phyloP scores from a whole-genome alignment of 345 rosid genomes.

The Moricandia arvensis region DNA sequence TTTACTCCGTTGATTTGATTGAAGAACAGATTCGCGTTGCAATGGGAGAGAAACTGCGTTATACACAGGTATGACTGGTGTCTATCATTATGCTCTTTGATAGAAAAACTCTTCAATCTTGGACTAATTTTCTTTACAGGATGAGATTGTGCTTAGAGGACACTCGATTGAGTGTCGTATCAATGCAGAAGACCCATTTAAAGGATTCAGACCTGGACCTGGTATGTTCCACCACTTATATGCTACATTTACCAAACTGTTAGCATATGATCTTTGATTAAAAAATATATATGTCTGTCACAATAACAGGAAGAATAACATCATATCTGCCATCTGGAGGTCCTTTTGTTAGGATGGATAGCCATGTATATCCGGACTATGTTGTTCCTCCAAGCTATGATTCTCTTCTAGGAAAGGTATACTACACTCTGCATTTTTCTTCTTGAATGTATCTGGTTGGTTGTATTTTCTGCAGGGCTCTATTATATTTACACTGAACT shows the following conservation, averaged over 20 bases:
- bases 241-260: neutral
- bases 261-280: conserved; percentile 5
- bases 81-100: neutral
- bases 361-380: conserved; percentile 95
- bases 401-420: conserved; percentile 96
- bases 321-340: conserved; percentile 98
- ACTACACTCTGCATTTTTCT: conserved; percentile 23
- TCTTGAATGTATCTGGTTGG: conserved; percentile 20
- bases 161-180: conserved; percentile 99
- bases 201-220: conserved; percentile 97
- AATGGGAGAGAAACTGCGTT: conserved; percentile 88
- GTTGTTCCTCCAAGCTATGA: conserved; percentile 99
- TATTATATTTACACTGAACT: neutral
- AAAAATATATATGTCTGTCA: neutral
- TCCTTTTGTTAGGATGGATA: conserved; percentile 99
- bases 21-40: conserved; percentile 99
- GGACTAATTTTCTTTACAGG: conserved; percentile 47
- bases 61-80: conserved; percentile 62
- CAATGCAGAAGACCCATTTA: conserved; percentile 98
- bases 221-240: conserved; percentile 43
- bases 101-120: conserved; percentile 5
- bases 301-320: conserved; percentile 80
- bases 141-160: conserved; percentile 90
- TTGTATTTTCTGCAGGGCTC: neutral
- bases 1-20: conserved; percentile 91